Conservation (phyloP, 2,329 filamentous ascomycete species). For the Colletotrichum falcatum region DNA sequence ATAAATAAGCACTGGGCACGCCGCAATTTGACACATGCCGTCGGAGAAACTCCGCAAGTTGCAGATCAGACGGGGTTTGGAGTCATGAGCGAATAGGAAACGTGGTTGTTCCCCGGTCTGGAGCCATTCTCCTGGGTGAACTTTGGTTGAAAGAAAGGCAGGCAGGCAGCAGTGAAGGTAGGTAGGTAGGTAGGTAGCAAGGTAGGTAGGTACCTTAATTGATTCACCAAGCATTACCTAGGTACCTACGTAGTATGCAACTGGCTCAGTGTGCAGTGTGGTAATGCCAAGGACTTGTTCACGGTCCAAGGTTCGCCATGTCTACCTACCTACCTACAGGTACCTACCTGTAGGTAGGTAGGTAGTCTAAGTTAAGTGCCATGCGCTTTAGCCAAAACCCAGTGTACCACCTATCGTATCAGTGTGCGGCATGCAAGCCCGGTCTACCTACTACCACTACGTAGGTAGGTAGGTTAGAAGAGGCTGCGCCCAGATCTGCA, state of each 20-base stretch:
- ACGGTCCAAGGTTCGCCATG: constrained; percentile 25
- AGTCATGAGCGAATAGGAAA: not conserved
- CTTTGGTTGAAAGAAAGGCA: not conserved
- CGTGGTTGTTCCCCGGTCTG: constrained; percentile 4
- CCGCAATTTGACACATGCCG: not conserved
- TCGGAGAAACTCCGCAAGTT: constrained; percentile 37
- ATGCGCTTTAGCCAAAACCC: not conserved
- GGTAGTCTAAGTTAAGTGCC: not conserved
- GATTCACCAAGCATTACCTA: no score
- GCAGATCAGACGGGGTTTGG: constrained; percentile 21
- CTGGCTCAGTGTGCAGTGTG: constrained; percentile 17
- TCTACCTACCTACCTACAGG: no score
- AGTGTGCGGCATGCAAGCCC: not conserved
- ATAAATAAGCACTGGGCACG: not conserved
- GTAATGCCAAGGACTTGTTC: constrained; percentile 31
- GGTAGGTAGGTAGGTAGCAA: no score
- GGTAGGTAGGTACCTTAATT: no score
- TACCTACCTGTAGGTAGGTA: no score
- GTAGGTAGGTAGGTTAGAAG: no score
- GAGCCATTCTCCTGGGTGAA: not conserved
- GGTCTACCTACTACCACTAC: no score
- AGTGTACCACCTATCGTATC: not conserved
- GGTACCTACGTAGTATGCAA: no score
- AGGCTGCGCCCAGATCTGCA: constrained; percentile 16
- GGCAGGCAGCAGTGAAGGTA: not conserved